Evolutionary conservation across 441 rosid species (phyloP).

Genomic region (Arabidopsis hybrid): DNA sequence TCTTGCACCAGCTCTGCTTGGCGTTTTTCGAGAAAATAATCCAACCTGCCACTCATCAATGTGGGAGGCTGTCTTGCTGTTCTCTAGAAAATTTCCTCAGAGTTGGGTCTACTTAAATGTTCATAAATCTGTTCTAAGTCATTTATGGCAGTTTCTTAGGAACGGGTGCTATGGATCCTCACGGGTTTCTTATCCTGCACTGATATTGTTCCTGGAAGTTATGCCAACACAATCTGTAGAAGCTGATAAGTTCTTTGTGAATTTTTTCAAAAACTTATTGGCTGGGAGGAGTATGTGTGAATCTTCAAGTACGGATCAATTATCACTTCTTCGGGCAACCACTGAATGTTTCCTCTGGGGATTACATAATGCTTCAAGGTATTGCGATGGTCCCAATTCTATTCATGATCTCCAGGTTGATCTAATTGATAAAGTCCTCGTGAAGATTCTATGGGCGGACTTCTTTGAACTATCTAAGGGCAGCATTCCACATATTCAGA

Average conservation of each 20-base stretch:
- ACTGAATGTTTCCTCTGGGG: conserved; percentile 92
- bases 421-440: conserved; percentile 69
- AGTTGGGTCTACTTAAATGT: conserved; percentile 76
- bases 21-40: conserved; percentile 89
- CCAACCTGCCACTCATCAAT: conserved; percentile 87
- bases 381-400: conserved; percentile 59
- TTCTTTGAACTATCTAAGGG: conserved; percentile 50
- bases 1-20: conserved; percentile 77
- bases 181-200: conserved; percentile 90
- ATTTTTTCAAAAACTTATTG: conserved; percentile 81
- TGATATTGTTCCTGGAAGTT: conserved; percentile 72
- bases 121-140: conserved; percentile 71
- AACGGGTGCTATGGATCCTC: conserved; percentile 92
- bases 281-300: conserved; percentile 72
- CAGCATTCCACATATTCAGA: conserved; percentile 42
- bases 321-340: conserved; percentile 70
- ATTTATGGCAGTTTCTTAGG: conserved; percentile 80
- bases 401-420: conserved; percentile 56
- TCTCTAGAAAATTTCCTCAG: conserved; percentile 80
- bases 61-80: conserved; percentile 88
- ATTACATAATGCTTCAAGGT: conserved; percentile 77
- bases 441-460: conserved; percentile 85
- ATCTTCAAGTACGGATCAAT: conserved; percentile 57
- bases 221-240: conserved; percentile 64
- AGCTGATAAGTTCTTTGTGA: conserved; percentile 75